Percentiles rank a stretch among this genome's conserved stretches.
These are phyloP conservation scores for Escovopsis weberi DNA, from an alignment of 2,329 filamentous ascomycete genomes.

Conservation along the genomic window DNA sequence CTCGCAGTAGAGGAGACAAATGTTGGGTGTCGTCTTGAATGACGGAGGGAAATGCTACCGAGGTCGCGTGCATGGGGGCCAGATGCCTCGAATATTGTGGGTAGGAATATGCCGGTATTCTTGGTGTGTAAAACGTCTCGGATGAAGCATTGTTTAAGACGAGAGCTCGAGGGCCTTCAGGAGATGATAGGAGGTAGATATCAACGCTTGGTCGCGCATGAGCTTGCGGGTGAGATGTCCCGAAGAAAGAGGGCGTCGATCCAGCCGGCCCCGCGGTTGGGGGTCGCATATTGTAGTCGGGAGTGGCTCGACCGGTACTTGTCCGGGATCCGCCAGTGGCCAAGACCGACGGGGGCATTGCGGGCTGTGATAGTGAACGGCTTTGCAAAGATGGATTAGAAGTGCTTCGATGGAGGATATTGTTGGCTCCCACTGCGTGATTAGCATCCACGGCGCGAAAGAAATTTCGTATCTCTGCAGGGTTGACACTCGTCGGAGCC, in stretches of 20 bases:
- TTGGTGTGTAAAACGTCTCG: constrained; percentile 38
- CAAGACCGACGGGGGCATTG: constrained; percentile 27
- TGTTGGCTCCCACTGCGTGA: constrained; percentile 31
- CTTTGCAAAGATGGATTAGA: constrained; percentile 29
- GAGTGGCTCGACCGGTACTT: constrained; percentile 33
- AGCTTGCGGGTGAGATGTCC: constrained; percentile 4
- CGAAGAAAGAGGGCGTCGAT: too few species aligned
- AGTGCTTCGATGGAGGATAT: constrained; percentile 36
- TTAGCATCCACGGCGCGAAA: constrained; percentile 30
- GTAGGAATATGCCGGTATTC: constrained; percentile 14
- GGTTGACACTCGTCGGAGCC: neutral
- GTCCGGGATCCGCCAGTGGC: constrained; percentile 21
- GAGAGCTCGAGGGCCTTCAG: constrained; percentile 42
- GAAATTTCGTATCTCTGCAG: constrained; percentile 21
- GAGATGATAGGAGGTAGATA: constrained; percentile 47
- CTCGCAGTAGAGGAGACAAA: too few species aligned
- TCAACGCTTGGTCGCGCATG: constrained; percentile 24
- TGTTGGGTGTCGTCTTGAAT: constrained; percentile 7
- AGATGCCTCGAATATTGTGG: too few species aligned
- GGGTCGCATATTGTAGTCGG: constrained; percentile 25
- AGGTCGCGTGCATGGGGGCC: neutral
- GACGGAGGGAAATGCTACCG: constrained; percentile 7
- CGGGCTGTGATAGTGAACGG: constrained; percentile 21
- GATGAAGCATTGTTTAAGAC: constrained; percentile 35
- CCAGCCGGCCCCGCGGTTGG: constrained; percentile 11